Evolutionary conservation across 805 yeast species (phyloP).

Genomic region (Nakazawaea populi): DNA sequence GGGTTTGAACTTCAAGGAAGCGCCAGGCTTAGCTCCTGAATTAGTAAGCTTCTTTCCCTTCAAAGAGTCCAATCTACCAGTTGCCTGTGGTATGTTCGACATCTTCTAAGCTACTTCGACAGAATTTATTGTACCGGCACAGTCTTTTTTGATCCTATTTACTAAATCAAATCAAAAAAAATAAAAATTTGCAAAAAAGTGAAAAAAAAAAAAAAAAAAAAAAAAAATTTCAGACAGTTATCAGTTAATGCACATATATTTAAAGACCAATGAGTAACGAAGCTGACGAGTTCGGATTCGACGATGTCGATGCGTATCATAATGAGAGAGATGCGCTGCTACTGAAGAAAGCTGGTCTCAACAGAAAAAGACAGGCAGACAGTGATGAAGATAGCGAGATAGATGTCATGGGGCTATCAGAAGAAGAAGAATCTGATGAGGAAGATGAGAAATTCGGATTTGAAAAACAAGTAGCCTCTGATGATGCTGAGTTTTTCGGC

Average conservation of each 20-base stretch:
- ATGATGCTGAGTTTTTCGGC: slow-evolving; percentile 39
- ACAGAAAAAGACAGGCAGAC: slow-evolving; percentile 25
- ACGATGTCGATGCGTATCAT: slow-evolving; percentile 67
- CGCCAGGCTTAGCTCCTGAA: slow-evolving; percentile 19
- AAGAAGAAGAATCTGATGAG: slow-evolving; percentile 26
- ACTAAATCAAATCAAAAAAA: too few relatives aligned
- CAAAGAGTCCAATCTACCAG: slow-evolving; percentile 29
- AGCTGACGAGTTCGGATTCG: slow-evolving; percentile 35
- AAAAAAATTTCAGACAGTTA: slow-evolving; percentile 10
- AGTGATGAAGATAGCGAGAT: slow-evolving; percentile 45
- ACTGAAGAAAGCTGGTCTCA: slow-evolving; percentile 50
- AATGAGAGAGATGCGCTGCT: slow-evolving; percentile 51
- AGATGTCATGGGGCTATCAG: slow-evolving; percentile 42
- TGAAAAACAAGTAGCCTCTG: slow-evolving; percentile 40
- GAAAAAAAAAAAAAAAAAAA: slow-evolving; percentile 13
- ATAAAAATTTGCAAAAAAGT: too few relatives aligned
- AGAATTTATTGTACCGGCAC: too few relatives aligned
- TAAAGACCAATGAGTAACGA: slow-evolving; percentile 12
- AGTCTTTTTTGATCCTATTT: neutral
- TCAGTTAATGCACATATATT: neutral
- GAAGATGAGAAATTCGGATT: slow-evolving; percentile 26
- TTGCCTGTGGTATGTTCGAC: slow-evolving; percentile 14
- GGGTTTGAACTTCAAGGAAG: slow-evolving; percentile 65
- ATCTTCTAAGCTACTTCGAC: neutral
- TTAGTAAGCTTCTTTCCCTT: slow-evolving; percentile 14